A percentile compares a stretch with the other conserved stretches of the same genome.
phyloP scores from a whole-genome alignment of 1,284 basidiomycete genomes.

The Ceratobasidium sp. region DNA sequence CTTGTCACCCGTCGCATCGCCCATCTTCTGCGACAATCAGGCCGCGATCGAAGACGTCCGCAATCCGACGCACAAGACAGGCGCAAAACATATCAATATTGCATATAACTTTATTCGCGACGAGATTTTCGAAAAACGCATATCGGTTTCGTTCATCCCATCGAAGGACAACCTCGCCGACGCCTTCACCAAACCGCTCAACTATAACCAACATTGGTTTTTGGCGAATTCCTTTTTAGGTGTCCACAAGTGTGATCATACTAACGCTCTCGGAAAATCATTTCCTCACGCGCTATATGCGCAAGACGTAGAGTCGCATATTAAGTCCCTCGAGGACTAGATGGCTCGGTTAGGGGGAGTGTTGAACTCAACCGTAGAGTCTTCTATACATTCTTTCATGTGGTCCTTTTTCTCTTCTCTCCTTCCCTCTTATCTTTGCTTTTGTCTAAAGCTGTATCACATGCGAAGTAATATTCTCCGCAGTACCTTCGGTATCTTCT shows the following conservation, averaged over 20 bases:
- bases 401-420: no score
- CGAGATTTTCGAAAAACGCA: background rate
- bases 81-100: conserved; percentile 48
- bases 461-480: no score
- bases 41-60: conserved; percentile 45
- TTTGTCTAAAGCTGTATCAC: no score
- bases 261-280: background rate
- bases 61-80: conserved; percentile 45
- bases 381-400: no score
- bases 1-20: conserved; percentile 3
- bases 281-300: conserved; percentile 8
- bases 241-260: background rate
- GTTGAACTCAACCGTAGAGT: no score
- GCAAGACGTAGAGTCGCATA: background rate
- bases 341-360: conserved; percentile 11
- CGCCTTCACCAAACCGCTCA: conserved; percentile 53
- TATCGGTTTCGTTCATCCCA: conserved; percentile 47
- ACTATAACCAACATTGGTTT: conserved; percentile 6
- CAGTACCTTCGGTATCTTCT: no score
- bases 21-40: conserved; percentile 51
- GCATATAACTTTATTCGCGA: conserved; percentile 22
- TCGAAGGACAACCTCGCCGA: conserved; percentile 50
- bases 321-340: background rate
- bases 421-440: no score
- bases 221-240: conserved; percentile 16